These are phyloP conservation scores for Actinidia chinensis DNA, from an alignment of 179 eudicot genomes.

Conservation along the genomic window DNA sequence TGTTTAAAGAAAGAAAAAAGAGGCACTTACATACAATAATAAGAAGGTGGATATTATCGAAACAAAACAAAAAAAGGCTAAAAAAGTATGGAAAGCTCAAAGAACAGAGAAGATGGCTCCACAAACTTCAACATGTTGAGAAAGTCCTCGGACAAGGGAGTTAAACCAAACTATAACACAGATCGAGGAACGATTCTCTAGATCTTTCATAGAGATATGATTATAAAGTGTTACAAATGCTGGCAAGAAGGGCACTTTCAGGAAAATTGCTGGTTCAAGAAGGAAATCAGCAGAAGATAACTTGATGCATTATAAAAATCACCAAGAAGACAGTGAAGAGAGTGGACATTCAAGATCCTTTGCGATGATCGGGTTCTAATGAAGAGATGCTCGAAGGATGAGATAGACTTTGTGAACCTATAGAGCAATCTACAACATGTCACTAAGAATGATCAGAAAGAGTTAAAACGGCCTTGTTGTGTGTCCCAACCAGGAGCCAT, in stretches of 20 bases:
- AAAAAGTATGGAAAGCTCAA: too few species aligned
- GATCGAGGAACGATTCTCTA: not conserved
- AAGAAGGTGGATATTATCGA: too few species aligned
- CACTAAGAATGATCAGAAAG: too few species aligned
- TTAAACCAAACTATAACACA: not conserved
- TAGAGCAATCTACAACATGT: not conserved
- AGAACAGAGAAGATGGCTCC: not conserved
- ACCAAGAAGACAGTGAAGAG: not conserved
- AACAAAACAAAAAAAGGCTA: too few species aligned
- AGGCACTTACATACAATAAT: too few species aligned
- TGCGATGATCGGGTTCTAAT: not conserved
- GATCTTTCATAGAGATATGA: not conserved
- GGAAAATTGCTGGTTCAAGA: not conserved
- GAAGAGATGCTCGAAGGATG: not conserved
- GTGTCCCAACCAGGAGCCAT: too few species aligned
- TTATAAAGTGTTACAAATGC: not conserved
- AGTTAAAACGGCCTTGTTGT: too few species aligned
- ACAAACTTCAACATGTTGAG: not conserved
- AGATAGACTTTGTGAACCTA: not conserved
- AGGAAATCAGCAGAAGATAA: not conserved
- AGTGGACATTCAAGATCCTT: not conserved
- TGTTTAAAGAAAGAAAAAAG: too few species aligned
- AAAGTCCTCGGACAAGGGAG: not conserved
- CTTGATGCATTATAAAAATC: not conserved
- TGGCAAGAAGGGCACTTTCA: not conserved